Evolutionary conservation across 2,329 filamentous ascomycete genomes (phyloP), one percentile per base, ranked within the genome.

Genomic region (Arthroderma sp.): DNA sequence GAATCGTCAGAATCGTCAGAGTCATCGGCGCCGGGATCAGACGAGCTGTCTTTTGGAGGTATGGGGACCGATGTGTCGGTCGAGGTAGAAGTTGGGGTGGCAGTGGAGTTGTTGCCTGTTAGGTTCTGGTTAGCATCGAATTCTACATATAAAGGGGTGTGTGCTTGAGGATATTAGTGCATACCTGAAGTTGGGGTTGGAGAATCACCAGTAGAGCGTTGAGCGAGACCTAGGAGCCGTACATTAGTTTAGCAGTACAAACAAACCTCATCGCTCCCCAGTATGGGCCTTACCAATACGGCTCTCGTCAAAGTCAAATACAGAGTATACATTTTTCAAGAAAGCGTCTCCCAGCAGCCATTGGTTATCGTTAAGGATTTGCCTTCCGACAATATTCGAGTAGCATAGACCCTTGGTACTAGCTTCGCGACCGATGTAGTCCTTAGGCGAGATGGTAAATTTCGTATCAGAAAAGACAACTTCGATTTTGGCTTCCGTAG

Each of bases 331-430:
- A 53, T 93, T 94, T 67, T 93, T 94, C 49, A 94, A 65, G 55
- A 94, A 94, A 1, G 82, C 77, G 52, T 87, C 86, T 1, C 87
- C 87, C 1, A 94, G 63, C n/a, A 94, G 70, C 85, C 86, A 94
- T 29, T 78, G 64, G 31, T 66, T 58, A 54, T 53, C 70, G 1
- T 70, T 64, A 39, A 85, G 79, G 9, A 84, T 77, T 57, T 81
- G 74, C 28, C 78, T 72, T 1, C 82, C 83, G 43, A 86, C 80
- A 32, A 94, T 75, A 54, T 84, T 87, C 59, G 83, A 88, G 11
- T 76, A 53, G 50, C 75, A 78, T 10, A 59, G 57, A 36, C 49
- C 51, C 5, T 60, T 55, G 7, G 45, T 34, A 8, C 42, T 8
- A 6, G 30, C 10, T 1, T 57, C 40, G 3, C 56, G 56, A 1